These are phyloP conservation scores for Alternaria ventricosa DNA, from an alignment of 2,329 filamentous ascomycete species.

Conservation along the genomic window DNA sequence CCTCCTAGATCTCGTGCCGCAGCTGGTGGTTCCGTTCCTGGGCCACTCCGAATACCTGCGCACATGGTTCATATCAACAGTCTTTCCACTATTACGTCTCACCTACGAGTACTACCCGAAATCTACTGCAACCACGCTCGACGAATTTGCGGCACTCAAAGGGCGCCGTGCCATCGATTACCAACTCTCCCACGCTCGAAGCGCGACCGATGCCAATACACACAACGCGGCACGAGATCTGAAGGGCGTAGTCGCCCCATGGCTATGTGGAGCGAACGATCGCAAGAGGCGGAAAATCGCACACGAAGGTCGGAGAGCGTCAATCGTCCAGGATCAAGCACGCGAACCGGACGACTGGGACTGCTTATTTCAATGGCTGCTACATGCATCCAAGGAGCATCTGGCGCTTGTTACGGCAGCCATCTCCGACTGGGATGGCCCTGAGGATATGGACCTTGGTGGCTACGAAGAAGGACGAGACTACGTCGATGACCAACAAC, in stretches of 20 bases:
- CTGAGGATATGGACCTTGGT: constrained; percentile 72
- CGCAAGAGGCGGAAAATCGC: constrained; percentile 61
- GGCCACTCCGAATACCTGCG: constrained; percentile 66
- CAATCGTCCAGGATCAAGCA: constrained; percentile 44
- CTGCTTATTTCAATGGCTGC: constrained; percentile 71
- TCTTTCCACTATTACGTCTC: constrained; percentile 72
- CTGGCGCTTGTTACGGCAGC: constrained; percentile 69
- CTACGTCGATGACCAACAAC: constrained; percentile 67
- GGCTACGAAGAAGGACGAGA: constrained; percentile 59
- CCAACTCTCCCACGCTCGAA: constrained; percentile 56
- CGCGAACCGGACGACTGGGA: constrained; percentile 66
- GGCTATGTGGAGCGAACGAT: constrained; percentile 70
- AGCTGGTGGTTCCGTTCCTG: constrained; percentile 73
- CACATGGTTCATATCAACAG: constrained; percentile 71
- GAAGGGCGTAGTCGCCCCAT: constrained; percentile 72
- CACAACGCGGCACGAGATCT: constrained; percentile 67
- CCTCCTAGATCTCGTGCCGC: constrained; percentile 70
- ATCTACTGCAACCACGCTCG: constrained; percentile 61
- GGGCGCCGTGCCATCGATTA: constrained; percentile 66
- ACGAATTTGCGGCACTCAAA: constrained; percentile 67
- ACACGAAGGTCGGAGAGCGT: constrained; percentile 29
- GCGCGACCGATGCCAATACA: constrained; percentile 20
- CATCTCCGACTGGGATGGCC: constrained; percentile 76
- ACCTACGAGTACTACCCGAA: constrained; percentile 73
- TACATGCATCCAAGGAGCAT: constrained; percentile 63